These are phyloP conservation scores for Neurospora crassa DNA, from an alignment of 2,329 filamentous ascomycete species.

Conservation along the genomic window DNA sequence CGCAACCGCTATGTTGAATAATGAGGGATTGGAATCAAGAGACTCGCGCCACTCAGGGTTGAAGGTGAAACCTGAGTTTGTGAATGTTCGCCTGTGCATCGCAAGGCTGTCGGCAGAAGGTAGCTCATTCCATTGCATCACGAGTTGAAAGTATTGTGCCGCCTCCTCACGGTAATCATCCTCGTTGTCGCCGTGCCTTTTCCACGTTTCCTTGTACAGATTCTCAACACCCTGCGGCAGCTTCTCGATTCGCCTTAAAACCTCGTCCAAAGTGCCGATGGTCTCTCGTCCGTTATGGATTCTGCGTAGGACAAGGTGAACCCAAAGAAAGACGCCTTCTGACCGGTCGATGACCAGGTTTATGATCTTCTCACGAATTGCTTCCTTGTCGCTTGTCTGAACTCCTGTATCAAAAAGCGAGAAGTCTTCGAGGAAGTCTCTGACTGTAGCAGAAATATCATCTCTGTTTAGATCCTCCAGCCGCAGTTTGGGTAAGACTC, in stretches of 20 bases:
- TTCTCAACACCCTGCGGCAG: neutral
- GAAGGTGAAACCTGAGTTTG: too few species aligned
- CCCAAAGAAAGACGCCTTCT: slow-evolving; percentile 2
- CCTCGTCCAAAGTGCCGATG: neutral
- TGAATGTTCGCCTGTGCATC: too few species aligned
- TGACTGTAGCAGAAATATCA: neutral
- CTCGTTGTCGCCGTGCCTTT: neutral
- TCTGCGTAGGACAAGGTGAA: neutral
- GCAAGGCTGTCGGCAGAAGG: too few species aligned
- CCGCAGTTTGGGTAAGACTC: neutral
- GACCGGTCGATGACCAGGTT: neutral
- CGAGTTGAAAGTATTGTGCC: neutral
- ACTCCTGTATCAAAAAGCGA: neutral
- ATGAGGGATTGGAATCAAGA: too few species aligned
- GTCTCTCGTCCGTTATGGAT: neutral
- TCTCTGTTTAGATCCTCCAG: neutral
- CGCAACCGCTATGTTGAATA: neutral
- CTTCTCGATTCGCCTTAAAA: neutral
- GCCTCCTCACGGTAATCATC: neutral
- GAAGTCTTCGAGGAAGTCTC: neutral
- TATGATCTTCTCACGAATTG: neutral
- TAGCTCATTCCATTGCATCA: neutral
- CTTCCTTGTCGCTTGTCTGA: neutral
- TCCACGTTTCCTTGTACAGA: neutral
- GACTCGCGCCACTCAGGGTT: too few species aligned